Evolutionary conservation across 1,284 basidiomycete species (phyloP).

Genomic region (Cutaneotrichosporon daszewskae): DNA sequence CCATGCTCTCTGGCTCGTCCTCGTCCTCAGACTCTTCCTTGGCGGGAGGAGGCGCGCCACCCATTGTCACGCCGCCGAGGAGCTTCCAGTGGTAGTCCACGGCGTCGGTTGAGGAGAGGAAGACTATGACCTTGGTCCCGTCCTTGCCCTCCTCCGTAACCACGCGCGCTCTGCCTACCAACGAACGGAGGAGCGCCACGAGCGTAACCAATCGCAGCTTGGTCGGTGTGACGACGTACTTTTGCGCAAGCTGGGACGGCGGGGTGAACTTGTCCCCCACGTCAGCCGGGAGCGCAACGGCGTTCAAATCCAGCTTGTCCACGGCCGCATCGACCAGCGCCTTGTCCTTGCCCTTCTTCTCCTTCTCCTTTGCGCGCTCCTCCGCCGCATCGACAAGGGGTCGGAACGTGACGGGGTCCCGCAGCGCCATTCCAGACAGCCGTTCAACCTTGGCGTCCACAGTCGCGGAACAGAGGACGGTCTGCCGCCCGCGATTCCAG

Average conservation of each 20-base stretch:
- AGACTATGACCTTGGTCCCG: conserved; percentile 71
- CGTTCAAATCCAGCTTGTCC: conserved; percentile 18
- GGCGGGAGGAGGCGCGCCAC: conserved; percentile 38
- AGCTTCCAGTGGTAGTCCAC: conserved; percentile 96
- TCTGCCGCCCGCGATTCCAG: conserved; percentile 69
- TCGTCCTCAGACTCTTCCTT: conserved; percentile 30
- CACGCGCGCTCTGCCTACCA: conserved; percentile 53
- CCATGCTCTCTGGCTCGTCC: conserved; percentile 21
- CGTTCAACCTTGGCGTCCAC: conserved; percentile 92
- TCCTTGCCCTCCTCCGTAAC: conserved; percentile 20
- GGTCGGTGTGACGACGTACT: conserved; percentile 84
- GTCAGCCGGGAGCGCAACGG: conserved; percentile 20
- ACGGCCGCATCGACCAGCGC: conserved; percentile 24
- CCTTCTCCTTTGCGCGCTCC: conserved; percentile 11
- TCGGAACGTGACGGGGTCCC: conserved; percentile 51
- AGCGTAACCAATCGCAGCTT: conserved; percentile 90
- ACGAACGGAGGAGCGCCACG: conserved; percentile 71
- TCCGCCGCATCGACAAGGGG: conserved; percentile 19
- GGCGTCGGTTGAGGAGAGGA: conserved; percentile 92
- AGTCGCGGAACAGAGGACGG: conserved; percentile 93
- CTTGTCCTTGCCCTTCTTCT: conserved; percentile 16
- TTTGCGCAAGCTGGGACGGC: conserved; percentile 90
- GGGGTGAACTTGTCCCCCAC: conserved; percentile 67
- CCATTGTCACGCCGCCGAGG: conserved; percentile 74
- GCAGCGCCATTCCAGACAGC: conserved; percentile 74